These are phyloP conservation scores for Scutellaria barbata DNA, from an alignment of 257 asterid species.

Conservation along the genomic window DNA sequence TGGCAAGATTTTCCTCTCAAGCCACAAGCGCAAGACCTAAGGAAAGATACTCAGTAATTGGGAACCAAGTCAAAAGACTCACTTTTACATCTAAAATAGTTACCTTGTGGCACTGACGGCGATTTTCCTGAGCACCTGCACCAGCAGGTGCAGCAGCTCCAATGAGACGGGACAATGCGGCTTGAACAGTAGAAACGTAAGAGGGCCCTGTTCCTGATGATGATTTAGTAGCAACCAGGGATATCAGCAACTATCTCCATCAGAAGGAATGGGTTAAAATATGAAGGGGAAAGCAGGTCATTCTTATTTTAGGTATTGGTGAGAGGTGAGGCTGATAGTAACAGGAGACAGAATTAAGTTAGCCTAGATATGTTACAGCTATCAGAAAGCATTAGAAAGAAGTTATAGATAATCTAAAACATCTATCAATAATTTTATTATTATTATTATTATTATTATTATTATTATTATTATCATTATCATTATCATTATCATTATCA, in stretches of 20 bases:
- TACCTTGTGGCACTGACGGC: constrained; percentile 95
- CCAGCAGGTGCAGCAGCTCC: constrained; percentile 94
- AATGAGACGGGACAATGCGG: constrained; percentile 80
- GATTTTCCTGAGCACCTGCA: constrained; percentile 83
- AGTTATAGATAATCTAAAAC: constrained; percentile 17
- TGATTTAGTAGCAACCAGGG: constrained; percentile 25
- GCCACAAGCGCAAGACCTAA: constrained; percentile 94
- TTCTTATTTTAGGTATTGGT: background rate
- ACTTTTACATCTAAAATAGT: constrained; percentile 24
- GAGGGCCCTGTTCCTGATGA: constrained; percentile 81
- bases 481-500: background rate
- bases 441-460: too few species aligned
- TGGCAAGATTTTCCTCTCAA: constrained; percentile 90
- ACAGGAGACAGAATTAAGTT: constrained; percentile 19
- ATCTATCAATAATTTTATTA: background rate
- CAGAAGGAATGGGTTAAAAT: background rate
- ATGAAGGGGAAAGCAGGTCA: background rate
- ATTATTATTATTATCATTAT: too few species aligned
- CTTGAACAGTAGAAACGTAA: constrained; percentile 81
- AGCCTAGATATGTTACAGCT: background rate
- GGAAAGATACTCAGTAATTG: constrained; percentile 33
- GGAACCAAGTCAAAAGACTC: constrained; percentile 31
- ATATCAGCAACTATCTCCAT: constrained; percentile 22
- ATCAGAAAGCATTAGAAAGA: background rate
- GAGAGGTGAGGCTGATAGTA: background rate